Conservation (phyloP, 2,329 filamentous ascomycete species). For the Juglanconis sp. region DNA sequence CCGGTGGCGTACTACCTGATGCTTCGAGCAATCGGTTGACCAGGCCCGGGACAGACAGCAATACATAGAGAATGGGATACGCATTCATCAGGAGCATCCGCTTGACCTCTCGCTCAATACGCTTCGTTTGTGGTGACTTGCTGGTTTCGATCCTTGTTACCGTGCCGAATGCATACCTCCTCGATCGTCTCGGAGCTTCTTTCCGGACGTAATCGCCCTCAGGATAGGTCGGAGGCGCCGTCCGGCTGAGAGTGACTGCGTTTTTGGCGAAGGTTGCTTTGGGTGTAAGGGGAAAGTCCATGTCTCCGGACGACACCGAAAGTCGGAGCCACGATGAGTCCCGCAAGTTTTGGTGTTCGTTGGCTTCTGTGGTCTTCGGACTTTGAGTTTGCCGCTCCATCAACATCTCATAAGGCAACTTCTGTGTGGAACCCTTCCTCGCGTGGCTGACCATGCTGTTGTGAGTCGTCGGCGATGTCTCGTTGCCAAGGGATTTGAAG, state of each 20-base stretch:
- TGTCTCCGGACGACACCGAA: neutral
- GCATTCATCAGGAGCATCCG: slow-evolving; percentile 35
- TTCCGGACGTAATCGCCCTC: neutral
- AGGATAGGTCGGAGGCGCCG: neutral
- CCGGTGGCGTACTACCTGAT: slow-evolving; percentile 18
- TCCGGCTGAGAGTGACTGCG: neutral
- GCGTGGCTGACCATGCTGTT: neutral
- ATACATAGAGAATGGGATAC: slow-evolving; percentile 34
- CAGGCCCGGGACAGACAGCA: slow-evolving; percentile 37
- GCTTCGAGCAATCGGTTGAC: slow-evolving; percentile 31
- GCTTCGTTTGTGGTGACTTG: slow-evolving; percentile 12
- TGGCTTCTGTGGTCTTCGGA: neutral
- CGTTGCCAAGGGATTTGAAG: slow-evolving; percentile 19
- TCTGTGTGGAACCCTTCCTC: neutral
- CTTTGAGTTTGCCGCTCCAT: neutral
- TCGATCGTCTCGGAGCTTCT: slow-evolving; percentile 9
- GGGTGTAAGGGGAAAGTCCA: neutral
- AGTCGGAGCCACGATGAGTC: slow-evolving; percentile 1
- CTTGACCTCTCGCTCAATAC: slow-evolving; percentile 24
- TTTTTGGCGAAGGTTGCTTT: too few relatives aligned
- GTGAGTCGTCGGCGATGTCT: neutral
- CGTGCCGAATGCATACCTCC: neutral
- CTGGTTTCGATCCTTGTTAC: neutral
- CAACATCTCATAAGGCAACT: neutral
- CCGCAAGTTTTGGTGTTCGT: neutral